Evolutionary conservation across 306 rosid species (phyloP).

Genomic region (Dryas drummondii): DNA sequence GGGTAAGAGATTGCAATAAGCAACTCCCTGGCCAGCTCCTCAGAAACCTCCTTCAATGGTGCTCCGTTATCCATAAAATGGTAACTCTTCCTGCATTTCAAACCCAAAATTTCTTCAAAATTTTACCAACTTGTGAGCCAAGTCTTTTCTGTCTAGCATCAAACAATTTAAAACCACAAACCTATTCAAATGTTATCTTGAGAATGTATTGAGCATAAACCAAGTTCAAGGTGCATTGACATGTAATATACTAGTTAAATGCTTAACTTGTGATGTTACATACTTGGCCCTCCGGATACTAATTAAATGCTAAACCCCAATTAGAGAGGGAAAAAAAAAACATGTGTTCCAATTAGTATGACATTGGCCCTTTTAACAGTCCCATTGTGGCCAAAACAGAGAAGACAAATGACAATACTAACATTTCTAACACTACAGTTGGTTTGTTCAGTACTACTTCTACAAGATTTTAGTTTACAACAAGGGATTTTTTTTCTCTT

Average conservation of each 20-base stretch:
- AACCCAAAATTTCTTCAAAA: conserved; percentile 3
- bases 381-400: not conserved
- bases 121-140: not conserved
- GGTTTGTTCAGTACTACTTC: too few relatives aligned
- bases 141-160: too few relatives aligned
- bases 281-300: not conserved
- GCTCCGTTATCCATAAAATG: conserved; percentile 33
- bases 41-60: conserved; percentile 13
- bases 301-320: not conserved
- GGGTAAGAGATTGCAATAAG: conserved; percentile 34
- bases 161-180: too few relatives aligned
- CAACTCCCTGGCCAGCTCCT: conserved; percentile 30
- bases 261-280: too few relatives aligned
- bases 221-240: too few relatives aligned
- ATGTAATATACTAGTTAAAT: too few relatives aligned
- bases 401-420: not conserved
- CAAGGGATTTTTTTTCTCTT: too few relatives aligned
- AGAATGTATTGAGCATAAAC: too few relatives aligned
- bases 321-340: not conserved
- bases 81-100: conserved; percentile 25
- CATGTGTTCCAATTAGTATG: not conserved
- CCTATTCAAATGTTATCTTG: too few relatives aligned
- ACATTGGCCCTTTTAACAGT: not conserved
- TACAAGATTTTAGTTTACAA: too few relatives aligned
- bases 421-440: not conserved